Base-by-base conservation (phyloP, 768 basidiomycete genomes). In the Mycena galericulata region DNA sequence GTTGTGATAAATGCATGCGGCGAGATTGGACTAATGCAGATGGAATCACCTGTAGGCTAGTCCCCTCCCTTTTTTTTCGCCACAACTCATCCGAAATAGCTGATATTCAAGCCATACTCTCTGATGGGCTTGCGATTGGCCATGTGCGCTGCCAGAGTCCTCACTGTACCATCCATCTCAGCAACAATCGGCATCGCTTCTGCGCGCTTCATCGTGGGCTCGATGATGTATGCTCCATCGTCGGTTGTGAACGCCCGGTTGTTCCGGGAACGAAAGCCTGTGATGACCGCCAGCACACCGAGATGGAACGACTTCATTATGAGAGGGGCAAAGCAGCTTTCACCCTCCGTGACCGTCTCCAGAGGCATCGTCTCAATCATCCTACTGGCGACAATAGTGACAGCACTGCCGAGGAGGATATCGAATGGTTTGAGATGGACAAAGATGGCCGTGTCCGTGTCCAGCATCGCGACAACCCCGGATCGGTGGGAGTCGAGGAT, bases 1-100 rank as follows among this genome's bases (percentile, higher is more conserved):
- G 59, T 15, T 80, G 79, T 38, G 66, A 75, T 6, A 74, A 73
- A 43, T 79, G 78, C 58, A 63, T 75, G 54, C 68, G 74, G 0
- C 14, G 57, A 2, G 34, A 36, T 14, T 77, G 60, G 62, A 30
- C 14, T 18, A 10, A 61, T 27, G 58, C 43, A 10, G 62, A 72
- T 40, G 62, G 74, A 4, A 51, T 34, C 12, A 30, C 22, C 17
- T 24, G 62, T 64, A 40, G 2, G 56, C 53, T 53, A n/a, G 24
- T 29, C 47, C 26, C 20, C 27, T 6, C 20, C 9, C 3, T 50
- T 7, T 20, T 50, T 4, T 32, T 18, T 14, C 20, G 26, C 2
- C 29, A 20, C 9, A 29, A 34, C 15, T 5, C 20, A 18, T 47
- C 36, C 36, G 65, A 20, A 2, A 26, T 32, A 69, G 62, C 12